Conservation (phyloP, 2,329 filamentous ascomycete genomes). For the Thelonectria discophora region DNA sequence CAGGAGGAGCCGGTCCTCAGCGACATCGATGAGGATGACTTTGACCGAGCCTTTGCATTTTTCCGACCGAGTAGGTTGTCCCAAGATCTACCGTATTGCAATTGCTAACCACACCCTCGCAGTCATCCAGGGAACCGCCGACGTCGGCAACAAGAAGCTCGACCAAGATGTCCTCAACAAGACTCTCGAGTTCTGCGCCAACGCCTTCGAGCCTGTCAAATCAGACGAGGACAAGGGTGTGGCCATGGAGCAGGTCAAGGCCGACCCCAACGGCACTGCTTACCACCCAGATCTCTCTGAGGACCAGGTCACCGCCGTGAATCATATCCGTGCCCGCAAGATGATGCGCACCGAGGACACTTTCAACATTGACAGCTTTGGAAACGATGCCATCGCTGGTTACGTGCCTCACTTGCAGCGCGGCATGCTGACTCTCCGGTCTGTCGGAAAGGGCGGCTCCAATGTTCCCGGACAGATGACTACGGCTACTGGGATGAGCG, state of each 20-base stretch:
- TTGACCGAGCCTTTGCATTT: slow-evolving; percentile 54
- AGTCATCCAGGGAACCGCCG: slow-evolving; percentile 52
- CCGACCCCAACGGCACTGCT: slow-evolving; percentile 22
- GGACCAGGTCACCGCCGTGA: slow-evolving; percentile 40
- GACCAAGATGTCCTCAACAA: slow-evolving; percentile 45
- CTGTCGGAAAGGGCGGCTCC: background rate
- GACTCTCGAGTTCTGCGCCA: slow-evolving; percentile 46
- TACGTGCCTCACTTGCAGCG: slow-evolving; percentile 36
- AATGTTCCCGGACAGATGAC: slow-evolving; percentile 23
- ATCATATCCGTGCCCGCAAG: slow-evolving; percentile 42
- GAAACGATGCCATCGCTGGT: slow-evolving; percentile 38
- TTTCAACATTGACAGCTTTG: slow-evolving; percentile 47
- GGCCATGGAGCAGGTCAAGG: slow-evolving; percentile 23
- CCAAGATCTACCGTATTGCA: background rate
- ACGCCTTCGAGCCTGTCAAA: slow-evolving; percentile 40
- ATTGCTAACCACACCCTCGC: background rate
- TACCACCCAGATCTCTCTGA: slow-evolving; percentile 34
- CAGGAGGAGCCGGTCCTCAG: slow-evolving; percentile 51
- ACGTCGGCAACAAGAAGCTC: slow-evolving; percentile 40
- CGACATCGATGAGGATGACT: slow-evolving; percentile 53
- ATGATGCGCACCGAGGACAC: slow-evolving; percentile 45
- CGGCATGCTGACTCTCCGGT: slow-evolving; percentile 33
- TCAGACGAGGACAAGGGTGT: slow-evolving; percentile 18
- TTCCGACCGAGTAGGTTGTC: slow-evolving; percentile 50
- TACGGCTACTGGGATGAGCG: background rate